Evolutionary conservation across 140 eudicot species (phyloP).

Genomic region (Ambrosia hybrid): DNA sequence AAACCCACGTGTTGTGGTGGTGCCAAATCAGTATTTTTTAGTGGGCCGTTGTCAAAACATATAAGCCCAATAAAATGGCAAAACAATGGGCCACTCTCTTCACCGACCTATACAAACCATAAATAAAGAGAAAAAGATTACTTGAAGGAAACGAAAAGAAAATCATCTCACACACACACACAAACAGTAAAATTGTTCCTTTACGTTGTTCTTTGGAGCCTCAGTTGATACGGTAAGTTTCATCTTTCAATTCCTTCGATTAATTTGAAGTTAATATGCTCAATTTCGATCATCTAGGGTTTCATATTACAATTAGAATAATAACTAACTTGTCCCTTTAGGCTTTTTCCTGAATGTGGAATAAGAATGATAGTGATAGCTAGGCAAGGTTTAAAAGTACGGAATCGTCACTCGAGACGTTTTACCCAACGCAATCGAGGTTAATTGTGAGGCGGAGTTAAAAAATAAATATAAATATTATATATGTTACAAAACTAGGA

Average conservation of each 20-base stretch:
- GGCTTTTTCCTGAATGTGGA: too few species aligned
- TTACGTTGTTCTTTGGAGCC: constrained; percentile 8
- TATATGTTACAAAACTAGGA: too few species aligned
- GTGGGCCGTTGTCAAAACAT: neutral
- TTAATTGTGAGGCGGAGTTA: too few species aligned
- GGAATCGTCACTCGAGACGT: too few species aligned
- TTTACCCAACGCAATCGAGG: too few species aligned
- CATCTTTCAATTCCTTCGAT: neutral
- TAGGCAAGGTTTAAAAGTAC: too few species aligned
- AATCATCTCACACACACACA: neutral
- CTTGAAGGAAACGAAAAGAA: neutral
- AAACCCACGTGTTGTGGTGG: too few species aligned
- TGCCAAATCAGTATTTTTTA: too few species aligned
- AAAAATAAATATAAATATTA: too few species aligned
- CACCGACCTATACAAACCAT: neutral
- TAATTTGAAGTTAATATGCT: neutral
- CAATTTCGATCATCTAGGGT: constrained; percentile 18
- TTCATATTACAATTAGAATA: neutral
- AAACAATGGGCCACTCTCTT: neutral
- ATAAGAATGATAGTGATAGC: too few species aligned
- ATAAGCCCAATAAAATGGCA: neutral
- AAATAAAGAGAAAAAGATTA: neutral
- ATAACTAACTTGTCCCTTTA: too few species aligned
- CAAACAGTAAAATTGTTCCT: neutral
- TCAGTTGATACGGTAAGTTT: constrained; percentile 7